Evolutionary conservation across 73 alveolate genomes (phyloP), one percentile per base, ranked within the genome.

Genomic region (Tetrahymena elliotti): DNA sequence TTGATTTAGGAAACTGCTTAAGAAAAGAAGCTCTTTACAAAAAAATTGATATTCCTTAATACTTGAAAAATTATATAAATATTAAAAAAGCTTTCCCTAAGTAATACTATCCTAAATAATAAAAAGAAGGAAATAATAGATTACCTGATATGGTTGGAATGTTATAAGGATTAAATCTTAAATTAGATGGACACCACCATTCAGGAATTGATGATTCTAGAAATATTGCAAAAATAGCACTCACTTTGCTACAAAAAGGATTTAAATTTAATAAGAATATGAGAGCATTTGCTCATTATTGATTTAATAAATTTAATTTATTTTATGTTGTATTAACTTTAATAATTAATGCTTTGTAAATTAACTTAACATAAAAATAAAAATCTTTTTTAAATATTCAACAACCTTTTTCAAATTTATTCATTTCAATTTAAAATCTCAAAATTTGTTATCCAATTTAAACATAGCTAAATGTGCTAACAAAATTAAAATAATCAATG

Each of bases 201-300:
- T 96, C 99, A 39, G 99, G 99, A 13, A 95, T 98, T 3, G 99
- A 98, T 92, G 99, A 98, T 94, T 53, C 97, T 18, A 96, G 94
- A 95, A 98, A 97, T 92, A 97, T 97, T 52, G 98, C 99, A 35
- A 96, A 96, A 83, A 84, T 35, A 5, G 39, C 35, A 12, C 41
- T 52, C 36, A 84, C 53, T 84, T 34, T 88, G 7, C 34, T 94
- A 22, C 93, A 41, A 16, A 54, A 41, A 34, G 39, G 93, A 20
- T 41, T 94, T 94, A 36, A 38, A 47, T 94, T 94, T 47, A 83
- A 88, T 88, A 84, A 94, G 41, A 88, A 93, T 18, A 94, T 94
- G 93, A 41, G 93, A 40, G 92, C 94, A 4, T 84, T 33, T 35
- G 27, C 83, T 1, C 16, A 68, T 31, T 68, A 68, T 36, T 68